Percentiles rank a stretch among this genome's conserved stretches.
Conservation (phyloP, 257 asterid species). For the Paulownia fortunei region DNA sequence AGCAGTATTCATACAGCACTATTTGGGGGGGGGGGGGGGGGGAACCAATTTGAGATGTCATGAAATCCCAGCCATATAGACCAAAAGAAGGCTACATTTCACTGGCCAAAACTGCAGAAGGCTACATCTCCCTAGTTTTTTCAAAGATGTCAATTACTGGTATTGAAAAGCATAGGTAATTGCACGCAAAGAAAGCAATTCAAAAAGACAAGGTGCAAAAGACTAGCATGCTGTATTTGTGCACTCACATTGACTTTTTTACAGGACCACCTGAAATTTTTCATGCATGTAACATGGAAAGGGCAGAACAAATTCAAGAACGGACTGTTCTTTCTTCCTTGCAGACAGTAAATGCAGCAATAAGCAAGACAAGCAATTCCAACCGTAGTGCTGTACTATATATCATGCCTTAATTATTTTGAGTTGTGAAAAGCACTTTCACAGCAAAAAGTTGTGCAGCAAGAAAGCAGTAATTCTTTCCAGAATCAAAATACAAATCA, state of each 20-base stretch:
- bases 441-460: neutral
- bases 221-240: neutral
- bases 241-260: neutral
- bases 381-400: neutral
- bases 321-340: slow-evolving; percentile 6
- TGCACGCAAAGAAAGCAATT: neutral
- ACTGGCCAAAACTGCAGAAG: neutral
- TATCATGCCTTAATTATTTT: neutral
- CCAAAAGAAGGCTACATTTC: neutral
- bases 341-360: slow-evolving; percentile 22
- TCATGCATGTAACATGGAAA: neutral
- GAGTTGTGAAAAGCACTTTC: slow-evolving; percentile 9
- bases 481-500: slow-evolving; percentile 27
- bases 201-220: neutral
- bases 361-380: slow-evolving; percentile 19
- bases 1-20: slow-evolving; percentile 1
- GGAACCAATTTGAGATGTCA: neutral
- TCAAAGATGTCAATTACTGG: slow-evolving; percentile 6
- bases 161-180: neutral
- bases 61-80: neutral
- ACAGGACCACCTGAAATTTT: neutral
- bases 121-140: slow-evolving; percentile 8
- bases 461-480: neutral
- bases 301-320: slow-evolving; percentile 18
- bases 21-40: neutral